A percentile compares a stretch with the other conserved stretches of the same genome.
These are phyloP conservation scores for Albugo laibachii DNA, from an alignment of 352 stramenopile species.

Conservation along the genomic window DNA sequence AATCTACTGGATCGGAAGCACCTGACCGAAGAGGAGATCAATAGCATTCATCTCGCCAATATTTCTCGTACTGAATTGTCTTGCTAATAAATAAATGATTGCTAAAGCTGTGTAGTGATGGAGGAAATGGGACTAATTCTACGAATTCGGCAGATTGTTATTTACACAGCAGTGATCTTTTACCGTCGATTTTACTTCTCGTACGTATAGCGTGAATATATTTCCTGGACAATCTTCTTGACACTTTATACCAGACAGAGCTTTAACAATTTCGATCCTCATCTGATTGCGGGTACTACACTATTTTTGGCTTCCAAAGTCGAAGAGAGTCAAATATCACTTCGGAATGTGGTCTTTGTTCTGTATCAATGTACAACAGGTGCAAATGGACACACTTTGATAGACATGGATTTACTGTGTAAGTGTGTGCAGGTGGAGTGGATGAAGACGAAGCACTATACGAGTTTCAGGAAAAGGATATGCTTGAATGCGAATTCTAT, in stretches of 20 bases:
- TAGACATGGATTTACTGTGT: background rate
- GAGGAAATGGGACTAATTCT: slow-evolving; percentile 65
- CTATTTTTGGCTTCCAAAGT: slow-evolving; percentile 79
- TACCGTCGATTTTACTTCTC: slow-evolving; percentile 81
- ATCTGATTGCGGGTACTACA: slow-evolving; percentile 64
- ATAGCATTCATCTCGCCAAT: slow-evolving; percentile 77
- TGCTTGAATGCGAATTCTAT: slow-evolving; percentile 82
- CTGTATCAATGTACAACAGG: slow-evolving; percentile 75
- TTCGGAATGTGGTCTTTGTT: slow-evolving; percentile 57
- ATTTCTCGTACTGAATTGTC: slow-evolving; percentile 31
- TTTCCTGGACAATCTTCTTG: background rate
- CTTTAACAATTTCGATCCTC: slow-evolving; percentile 78
- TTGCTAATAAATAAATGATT: background rate
- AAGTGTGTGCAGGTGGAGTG: slow-evolving; percentile 23
- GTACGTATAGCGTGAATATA: slow-evolving; percentile 12
- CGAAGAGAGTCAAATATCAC: slow-evolving; percentile 66
- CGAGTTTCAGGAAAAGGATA: slow-evolving; percentile 78
- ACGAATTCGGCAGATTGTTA: slow-evolving; percentile 77
- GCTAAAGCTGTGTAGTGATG: slow-evolving; percentile 22
- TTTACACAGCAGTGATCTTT: slow-evolving; percentile 81
- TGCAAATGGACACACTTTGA: slow-evolving; percentile 10
- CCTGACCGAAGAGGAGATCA: slow-evolving; percentile 64
- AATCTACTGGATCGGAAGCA: slow-evolving; percentile 58
- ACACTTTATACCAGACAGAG: slow-evolving; percentile 38
- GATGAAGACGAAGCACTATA: slow-evolving; percentile 78